Base-by-base conservation (phyloP, 73 alveolate genomes). In the Symbiodinium natans region DNA sequence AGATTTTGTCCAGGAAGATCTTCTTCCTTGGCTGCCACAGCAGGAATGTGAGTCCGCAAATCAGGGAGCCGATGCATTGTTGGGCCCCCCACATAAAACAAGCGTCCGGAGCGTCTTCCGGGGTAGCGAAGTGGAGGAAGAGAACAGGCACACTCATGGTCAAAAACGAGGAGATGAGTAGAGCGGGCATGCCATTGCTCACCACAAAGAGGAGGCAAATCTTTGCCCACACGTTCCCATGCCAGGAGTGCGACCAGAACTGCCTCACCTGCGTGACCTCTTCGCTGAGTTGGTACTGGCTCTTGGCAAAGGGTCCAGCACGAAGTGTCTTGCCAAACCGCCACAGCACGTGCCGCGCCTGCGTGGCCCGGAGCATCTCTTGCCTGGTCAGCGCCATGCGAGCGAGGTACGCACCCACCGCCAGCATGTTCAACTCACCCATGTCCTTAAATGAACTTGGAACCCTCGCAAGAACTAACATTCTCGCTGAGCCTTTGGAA, bases 171-270 rank as follows among this genome's bases (percentile, higher is more conserved):
- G 36, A n/a, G 15, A 63, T 29, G 36, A 63, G 80, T 10, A 63
- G 38, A 13, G 80, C 80, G 31, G 80, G 80, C 39, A 63, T 17
- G 10, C 80, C 80, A 63, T 63, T 63, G 80, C 7, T 19, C 15
- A 63, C 80, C 39, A 29, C 34, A 1, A 48, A 25, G 34, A 63
- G 80, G 80, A 63, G 80, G 36, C 13, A 13, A 1, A 63, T 27
- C 80, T 63, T 63, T 1, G 27, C 31, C 80, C 31, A 21, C 7
- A 6, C 80, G 7, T 34, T 63, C 38, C 80, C 80, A 11, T 63
- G 80, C 80, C 80, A 63, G 80, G 80, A 63, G 80, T 63, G 80
- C 80, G 80, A 63, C 34, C 80, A 63, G 31, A 63, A 63, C 36
- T 63, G 38, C 3, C 10, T n/a, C 15, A 63, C 23, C 2, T 63